These are phyloP conservation scores for Scheffersomyces illinoinensis DNA, from an alignment of 1,139 yeast species.

Conservation along the genomic window DNA sequence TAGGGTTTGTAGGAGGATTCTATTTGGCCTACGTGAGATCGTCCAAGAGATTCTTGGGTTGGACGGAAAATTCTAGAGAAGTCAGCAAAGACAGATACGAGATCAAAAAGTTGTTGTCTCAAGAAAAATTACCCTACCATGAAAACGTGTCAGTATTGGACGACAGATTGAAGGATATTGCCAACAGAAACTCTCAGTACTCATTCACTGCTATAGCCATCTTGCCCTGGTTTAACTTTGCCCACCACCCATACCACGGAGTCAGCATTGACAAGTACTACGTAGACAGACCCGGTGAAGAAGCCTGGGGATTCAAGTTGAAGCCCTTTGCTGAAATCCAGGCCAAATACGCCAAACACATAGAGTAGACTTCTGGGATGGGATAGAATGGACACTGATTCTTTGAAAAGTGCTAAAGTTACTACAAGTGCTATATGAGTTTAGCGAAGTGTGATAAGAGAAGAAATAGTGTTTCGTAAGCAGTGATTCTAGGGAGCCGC, in stretches of 20 bases:
- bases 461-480: background rate
- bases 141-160: conserved; percentile 60
- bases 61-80: conserved; percentile 72
- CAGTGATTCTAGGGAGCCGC: background rate
- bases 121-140: conserved; percentile 67
- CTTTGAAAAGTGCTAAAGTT: background rate
- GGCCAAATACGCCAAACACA: conserved; percentile 39
- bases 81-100: conserved; percentile 74
- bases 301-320: conserved; percentile 48
- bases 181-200: conserved; percentile 79
- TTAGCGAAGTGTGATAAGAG: background rate
- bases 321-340: conserved; percentile 49
- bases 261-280: conserved; percentile 70
- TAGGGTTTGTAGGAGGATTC: conserved; percentile 75
- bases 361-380: conserved; percentile 19
- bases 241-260: conserved; percentile 82
- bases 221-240: conserved; percentile 84
- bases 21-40: conserved; percentile 66
- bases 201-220: conserved; percentile 62
- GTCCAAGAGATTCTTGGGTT: conserved; percentile 75
- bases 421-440: background rate
- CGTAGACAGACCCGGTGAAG: conserved; percentile 60
- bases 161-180: conserved; percentile 72
- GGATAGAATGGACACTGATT: background rate
- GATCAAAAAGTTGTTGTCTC: conserved; percentile 64